phyloP scores from a whole-genome alignment of 208 protist genomes.

The Leishmania lainsoni region DNA sequence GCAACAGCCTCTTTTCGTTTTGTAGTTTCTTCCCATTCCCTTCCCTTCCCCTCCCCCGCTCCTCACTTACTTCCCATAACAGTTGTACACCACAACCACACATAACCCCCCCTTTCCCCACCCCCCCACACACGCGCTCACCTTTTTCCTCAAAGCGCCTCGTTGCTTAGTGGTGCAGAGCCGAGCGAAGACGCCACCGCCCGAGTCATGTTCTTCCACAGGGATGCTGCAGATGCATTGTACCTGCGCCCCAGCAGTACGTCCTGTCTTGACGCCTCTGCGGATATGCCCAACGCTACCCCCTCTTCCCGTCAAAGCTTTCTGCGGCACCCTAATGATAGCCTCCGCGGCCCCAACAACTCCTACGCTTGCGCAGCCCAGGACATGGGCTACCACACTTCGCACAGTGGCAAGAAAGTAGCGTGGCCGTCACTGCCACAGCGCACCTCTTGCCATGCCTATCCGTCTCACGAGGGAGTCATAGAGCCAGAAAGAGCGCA shows the following conservation, averaged over 20 bases:
- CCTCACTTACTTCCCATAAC: not conserved
- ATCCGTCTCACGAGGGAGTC: not conserved
- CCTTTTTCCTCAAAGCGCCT: not conserved
- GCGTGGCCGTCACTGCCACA: not conserved
- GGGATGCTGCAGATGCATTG: slow-evolving; percentile 32
- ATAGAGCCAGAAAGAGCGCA: not conserved
- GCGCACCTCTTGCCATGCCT: not conserved
- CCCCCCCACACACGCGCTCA: slow-evolving; percentile 1
- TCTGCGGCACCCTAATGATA: no score
- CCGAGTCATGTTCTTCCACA: slow-evolving; percentile 38
- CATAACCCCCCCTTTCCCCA: no score
- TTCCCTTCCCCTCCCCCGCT: not conserved
- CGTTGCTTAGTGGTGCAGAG: not conserved
- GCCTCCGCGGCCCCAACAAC: not conserved
- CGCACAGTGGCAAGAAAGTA: not conserved
- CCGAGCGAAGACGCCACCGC: not conserved
- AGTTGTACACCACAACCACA: not conserved
- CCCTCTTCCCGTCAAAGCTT: not conserved
- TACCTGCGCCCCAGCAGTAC: slow-evolving; percentile 22
- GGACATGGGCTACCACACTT: not conserved
- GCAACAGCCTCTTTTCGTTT: not conserved
- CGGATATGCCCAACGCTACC: not conserved
- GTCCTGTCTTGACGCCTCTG: slow-evolving; percentile 8
- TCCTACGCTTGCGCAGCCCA: not conserved
- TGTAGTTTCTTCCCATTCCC: not conserved